Evolutionary conservation across 1,139 yeast species (phyloP).

Genomic region (Kluyveromyces marxianus): DNA sequence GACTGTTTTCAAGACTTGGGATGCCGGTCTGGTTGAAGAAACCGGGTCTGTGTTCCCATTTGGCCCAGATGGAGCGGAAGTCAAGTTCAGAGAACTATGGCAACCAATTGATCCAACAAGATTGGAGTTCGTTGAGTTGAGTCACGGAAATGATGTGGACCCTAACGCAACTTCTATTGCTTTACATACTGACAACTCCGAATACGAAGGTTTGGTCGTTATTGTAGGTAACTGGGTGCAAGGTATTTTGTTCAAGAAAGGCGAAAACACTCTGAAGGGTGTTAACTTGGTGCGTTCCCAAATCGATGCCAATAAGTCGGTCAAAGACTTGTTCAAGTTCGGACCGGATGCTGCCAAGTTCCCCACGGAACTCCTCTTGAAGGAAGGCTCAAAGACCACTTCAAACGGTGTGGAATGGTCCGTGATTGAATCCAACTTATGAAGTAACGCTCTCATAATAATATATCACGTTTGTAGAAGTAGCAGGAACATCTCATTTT

Average conservation of each 20-base stretch:
- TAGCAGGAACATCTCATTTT: neutral
- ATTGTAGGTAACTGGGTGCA: slow-evolving; percentile 49
- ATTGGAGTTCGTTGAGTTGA: slow-evolving; percentile 16
- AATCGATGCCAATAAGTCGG: slow-evolving; percentile 13
- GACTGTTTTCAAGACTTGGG: slow-evolving; percentile 28
- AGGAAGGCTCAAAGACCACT: slow-evolving; percentile 18
- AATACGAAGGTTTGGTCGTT: slow-evolving; percentile 39
- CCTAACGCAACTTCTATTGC: slow-evolving; percentile 29
- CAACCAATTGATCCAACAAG: slow-evolving; percentile 28
- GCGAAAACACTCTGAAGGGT: slow-evolving; percentile 17
- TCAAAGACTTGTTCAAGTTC: slow-evolving; percentile 18
- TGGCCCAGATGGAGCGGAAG: slow-evolving; percentile 22
- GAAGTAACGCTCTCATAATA: neutral
- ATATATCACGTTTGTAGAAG: neutral
- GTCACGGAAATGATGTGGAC: slow-evolving; percentile 8
- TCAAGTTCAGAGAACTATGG: slow-evolving; percentile 29
- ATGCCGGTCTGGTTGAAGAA: slow-evolving; percentile 27
- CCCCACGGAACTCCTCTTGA: slow-evolving; percentile 23
- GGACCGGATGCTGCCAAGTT: slow-evolving; percentile 29
- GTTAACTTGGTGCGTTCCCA: slow-evolving; percentile 24
- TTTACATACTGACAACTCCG: slow-evolving; percentile 27
- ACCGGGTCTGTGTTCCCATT: slow-evolving; percentile 27
- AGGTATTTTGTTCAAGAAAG: slow-evolving; percentile 40
- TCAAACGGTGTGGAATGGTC: slow-evolving; percentile 24
- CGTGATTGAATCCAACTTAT: slow-evolving; percentile 24